phyloP scores from a whole-genome alignment of 495 filamentous ascomycete species.

The Stereocaulon alpinum region DNA sequence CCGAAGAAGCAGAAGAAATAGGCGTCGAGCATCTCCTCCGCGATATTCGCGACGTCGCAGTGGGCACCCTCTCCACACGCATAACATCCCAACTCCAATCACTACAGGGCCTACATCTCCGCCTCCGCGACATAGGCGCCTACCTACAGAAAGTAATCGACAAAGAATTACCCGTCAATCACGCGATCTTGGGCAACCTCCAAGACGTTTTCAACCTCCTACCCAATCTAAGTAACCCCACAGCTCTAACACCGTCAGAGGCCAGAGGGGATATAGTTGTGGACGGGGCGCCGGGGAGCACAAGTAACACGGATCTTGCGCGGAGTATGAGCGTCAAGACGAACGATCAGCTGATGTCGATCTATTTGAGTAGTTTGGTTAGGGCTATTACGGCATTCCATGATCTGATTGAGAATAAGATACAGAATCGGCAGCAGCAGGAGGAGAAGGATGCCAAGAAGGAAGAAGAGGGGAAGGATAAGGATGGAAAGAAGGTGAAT shows the following conservation, averaged over 20 bases:
- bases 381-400: slow-evolving; percentile 98
- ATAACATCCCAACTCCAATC: slow-evolving; percentile 97
- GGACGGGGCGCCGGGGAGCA: slow-evolving; percentile 31
- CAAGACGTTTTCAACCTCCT: slow-evolving; percentile 99
- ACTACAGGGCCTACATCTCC: slow-evolving; percentile 88
- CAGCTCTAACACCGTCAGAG: slow-evolving; percentile 35
- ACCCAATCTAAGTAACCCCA: slow-evolving; percentile 86
- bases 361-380: slow-evolving; percentile 93
- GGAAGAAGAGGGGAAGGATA: slow-evolving; percentile 55
- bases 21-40: slow-evolving; percentile 96
- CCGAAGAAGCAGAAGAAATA: slow-evolving; percentile 97
- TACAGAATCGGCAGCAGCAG: slow-evolving; percentile 94
- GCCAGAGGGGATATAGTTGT: slow-evolving; percentile 23
- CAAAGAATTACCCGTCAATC: slow-evolving; percentile 86
- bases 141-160: slow-evolving; percentile 96
- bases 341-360: slow-evolving; percentile 96
- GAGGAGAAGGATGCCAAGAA: slow-evolving; percentile 86
- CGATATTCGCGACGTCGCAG: slow-evolving; percentile 95
- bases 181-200: slow-evolving; percentile 92
- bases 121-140: slow-evolving; percentile 86
- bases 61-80: slow-evolving; percentile 94
- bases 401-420: slow-evolving; percentile 99
- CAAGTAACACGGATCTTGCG: slow-evolving; percentile 69
- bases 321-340: slow-evolving; percentile 98
- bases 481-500: slow-evolving; percentile 32